These are phyloP conservation scores for Hygrophila difformis DNA, from an alignment of 257 asterid species.

Conservation along the genomic window DNA sequence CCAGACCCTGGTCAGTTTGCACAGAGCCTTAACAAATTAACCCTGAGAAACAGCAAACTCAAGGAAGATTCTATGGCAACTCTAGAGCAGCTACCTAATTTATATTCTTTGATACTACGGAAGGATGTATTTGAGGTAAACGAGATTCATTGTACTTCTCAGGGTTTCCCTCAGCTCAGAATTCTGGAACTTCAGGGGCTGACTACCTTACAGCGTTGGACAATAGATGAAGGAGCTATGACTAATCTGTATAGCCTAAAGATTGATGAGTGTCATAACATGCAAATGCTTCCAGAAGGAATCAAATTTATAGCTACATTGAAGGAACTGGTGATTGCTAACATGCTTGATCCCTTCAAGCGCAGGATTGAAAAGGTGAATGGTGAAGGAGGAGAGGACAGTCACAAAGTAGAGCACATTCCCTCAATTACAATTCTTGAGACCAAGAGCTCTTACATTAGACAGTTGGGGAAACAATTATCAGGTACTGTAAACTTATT, in stretches of 20 bases:
- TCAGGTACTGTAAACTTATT: slow-evolving; percentile 20
- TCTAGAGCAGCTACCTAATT: slow-evolving; percentile 32
- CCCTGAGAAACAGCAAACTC: slow-evolving; percentile 41
- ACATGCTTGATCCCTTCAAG: slow-evolving; percentile 40
- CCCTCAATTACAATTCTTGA: slow-evolving; percentile 23
- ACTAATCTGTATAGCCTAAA: slow-evolving; percentile 27
- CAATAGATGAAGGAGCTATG: slow-evolving; percentile 38
- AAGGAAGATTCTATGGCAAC: slow-evolving; percentile 41
- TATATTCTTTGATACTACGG: slow-evolving; percentile 26
- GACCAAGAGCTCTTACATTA: slow-evolving; percentile 12
- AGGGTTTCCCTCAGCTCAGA: slow-evolving; percentile 33
- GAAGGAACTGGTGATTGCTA: slow-evolving; percentile 31
- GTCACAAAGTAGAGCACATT: slow-evolving; percentile 27
- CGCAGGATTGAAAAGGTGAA: slow-evolving; percentile 28
- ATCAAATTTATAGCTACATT: slow-evolving; percentile 24
- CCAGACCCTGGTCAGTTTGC: slow-evolving; percentile 29
- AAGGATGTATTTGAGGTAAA: slow-evolving; percentile 28
- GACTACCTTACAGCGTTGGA: slow-evolving; percentile 32
- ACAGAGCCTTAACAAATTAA: slow-evolving; percentile 28
- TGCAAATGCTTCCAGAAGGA: slow-evolving; percentile 38
- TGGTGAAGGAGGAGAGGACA: slow-evolving; percentile 27
- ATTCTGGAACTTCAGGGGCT: slow-evolving; percentile 25
- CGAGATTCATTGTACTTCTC: slow-evolving; percentile 24
- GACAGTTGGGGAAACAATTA: slow-evolving; percentile 14
- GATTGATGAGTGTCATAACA: slow-evolving; percentile 31